phyloP scores from a whole-genome alignment of 495 filamentous ascomycete genomes.

The Annulohypoxylon nitens region DNA sequence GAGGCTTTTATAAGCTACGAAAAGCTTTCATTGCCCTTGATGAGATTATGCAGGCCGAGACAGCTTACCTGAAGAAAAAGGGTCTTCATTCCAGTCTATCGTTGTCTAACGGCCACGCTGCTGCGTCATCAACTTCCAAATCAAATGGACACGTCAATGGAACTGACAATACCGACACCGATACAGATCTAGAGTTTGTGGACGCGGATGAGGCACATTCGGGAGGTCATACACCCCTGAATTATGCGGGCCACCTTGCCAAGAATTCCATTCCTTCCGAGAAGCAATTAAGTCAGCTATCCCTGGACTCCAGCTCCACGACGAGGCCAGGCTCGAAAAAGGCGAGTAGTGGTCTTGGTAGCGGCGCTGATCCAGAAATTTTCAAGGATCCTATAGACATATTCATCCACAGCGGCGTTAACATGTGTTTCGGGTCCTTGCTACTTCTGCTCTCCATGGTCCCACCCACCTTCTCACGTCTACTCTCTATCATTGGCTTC shows the following conservation, averaged over 20 bases:
- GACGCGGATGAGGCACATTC: constrained; percentile 51
- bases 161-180: constrained; percentile 45
- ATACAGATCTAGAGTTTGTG: constrained; percentile 47
- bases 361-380: constrained; percentile 58
- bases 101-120: constrained; percentile 3
- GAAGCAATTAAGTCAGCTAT: constrained; percentile 38
- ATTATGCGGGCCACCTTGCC: constrained; percentile 40
- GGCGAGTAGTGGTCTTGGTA: background rate
- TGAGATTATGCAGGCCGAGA: constrained; percentile 69
- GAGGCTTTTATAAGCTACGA: constrained; percentile 91
- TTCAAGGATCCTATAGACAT: constrained; percentile 80
- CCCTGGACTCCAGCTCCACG: constrained; percentile 33
- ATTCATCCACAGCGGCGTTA: constrained; percentile 88
- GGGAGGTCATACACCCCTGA: constrained; percentile 47
- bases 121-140: constrained; percentile 29
- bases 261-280: constrained; percentile 27
- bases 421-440: constrained; percentile 89
- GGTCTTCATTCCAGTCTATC: constrained; percentile 31
- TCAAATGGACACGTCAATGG: constrained; percentile 24
- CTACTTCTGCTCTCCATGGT: constrained; percentile 89
- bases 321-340: constrained; percentile 11
- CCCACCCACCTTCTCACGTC: constrained; percentile 85
- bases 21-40: constrained; percentile 91
- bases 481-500: constrained; percentile 92
- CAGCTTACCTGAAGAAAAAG: constrained; percentile 55